Base-by-base conservation (phyloP, 2,329 filamentous ascomycete species). In the Cryoendolithus antarcticus region DNA sequence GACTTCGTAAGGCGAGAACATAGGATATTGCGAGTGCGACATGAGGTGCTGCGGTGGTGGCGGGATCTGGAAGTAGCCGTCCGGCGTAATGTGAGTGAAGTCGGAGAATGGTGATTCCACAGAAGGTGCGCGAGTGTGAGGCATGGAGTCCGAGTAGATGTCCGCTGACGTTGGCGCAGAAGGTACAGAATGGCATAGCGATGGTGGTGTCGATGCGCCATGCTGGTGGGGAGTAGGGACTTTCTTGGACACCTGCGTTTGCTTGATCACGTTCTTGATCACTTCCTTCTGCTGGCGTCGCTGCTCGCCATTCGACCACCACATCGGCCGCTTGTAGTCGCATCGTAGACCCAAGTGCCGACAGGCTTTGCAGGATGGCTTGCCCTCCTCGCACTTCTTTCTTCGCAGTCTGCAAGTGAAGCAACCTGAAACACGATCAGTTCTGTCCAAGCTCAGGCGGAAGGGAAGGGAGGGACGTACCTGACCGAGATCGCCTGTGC, bases 261-360 rank as follows among this genome's bases (percentile, higher is more conserved):
- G 77, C 76, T 94, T 95, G 71, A 98, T 96, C 63, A 89, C 85
- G 63, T 82, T 81, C 73, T 98, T 98, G 72, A 98, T 93, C 51
- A 80, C 69, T 59, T 96, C 91, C 67, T 96, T 98, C 61, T 95
- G 86, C 41, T 79, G 68, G 52, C 81, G 77, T 50, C 91, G 74
- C 56, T 82, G 77, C 47, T 94, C 86, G 56, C 83, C 82, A 70
- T 91, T 95, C 65, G 81, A 83, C 91, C 91, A 98, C 91, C 91
- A 98, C 65, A 84, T 77, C 30, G 91, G 91, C 57, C 88, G 72
- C 72, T 93, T 94, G 69, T 96, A 98, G 69, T 96, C 86, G 68
- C 91, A 98, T 55, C 74, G 72, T 41, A 98, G 72, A 39, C 83
- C 82, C 41, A 98, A 79, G 56, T 79, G 74, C 47, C 66, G 70